These are phyloP conservation scores for Candida coquimbonensis DNA, from an alignment of 805 yeast species.

Conservation along the genomic window DNA sequence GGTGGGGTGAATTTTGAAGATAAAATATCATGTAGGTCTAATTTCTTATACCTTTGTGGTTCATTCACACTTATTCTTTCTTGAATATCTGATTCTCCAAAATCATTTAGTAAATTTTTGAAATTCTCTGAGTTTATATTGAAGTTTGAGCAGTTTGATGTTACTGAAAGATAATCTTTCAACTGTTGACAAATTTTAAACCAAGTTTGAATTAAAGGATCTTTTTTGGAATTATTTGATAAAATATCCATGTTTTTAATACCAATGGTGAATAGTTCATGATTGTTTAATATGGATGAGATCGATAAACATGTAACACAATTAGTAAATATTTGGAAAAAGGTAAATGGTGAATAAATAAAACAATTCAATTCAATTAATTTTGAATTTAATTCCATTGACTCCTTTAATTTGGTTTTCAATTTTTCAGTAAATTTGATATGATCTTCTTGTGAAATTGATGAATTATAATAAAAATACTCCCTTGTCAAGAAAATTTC, in stretches of 20 bases:
- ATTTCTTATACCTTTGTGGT: conserved; percentile 7
- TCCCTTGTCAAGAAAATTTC: conserved; percentile 31
- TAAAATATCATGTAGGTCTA: conserved; percentile 13
- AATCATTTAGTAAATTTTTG: conserved; percentile 24
- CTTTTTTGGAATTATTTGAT: conserved; percentile 23
- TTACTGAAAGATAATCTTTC: conserved; percentile 19
- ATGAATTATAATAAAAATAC: conserved; percentile 28
- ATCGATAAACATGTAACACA: conserved; percentile 30
- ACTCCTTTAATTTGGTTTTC: conserved; percentile 19
- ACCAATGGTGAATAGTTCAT: conserved; percentile 20
- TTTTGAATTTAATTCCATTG: conserved; percentile 20
- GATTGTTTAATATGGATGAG: conserved; percentile 24
- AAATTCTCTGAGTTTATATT: conserved; percentile 16
- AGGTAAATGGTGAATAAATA: conserved; percentile 33
- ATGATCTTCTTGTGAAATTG: conserved; percentile 26
- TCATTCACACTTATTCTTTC: conserved; percentile 16
- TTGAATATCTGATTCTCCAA: conserved; percentile 25
- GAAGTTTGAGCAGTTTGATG: not conserved
- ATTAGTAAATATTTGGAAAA: conserved; percentile 30
- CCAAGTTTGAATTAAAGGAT: conserved; percentile 30
- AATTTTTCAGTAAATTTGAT: conserved; percentile 22
- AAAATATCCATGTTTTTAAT: conserved; percentile 21
- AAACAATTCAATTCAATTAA: conserved; percentile 22
- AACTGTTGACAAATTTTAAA: conserved; percentile 22
- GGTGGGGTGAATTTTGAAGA: not conserved